Base-by-base conservation (phyloP, 768 basidiomycete genomes). In the Dioszegia crocea region DNA sequence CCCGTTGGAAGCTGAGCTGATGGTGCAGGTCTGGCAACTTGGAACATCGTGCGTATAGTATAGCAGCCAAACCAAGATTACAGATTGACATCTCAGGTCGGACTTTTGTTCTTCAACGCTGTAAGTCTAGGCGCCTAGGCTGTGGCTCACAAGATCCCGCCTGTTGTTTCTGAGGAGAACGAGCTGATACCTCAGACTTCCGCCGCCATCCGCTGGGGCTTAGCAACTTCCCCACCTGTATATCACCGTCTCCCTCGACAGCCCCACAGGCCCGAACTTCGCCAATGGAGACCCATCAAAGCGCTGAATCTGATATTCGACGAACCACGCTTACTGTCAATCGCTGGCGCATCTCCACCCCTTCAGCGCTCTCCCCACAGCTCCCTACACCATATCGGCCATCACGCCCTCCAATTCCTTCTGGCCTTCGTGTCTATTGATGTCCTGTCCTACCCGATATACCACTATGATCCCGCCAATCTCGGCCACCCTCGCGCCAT, bases 141-240 rank as follows among this genome's bases (percentile, higher is more conserved):
- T 44, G 17, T 8, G 43, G 43, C n/a, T 44, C 43, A 19, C 23
- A 8, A n/a, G 33, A 6, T 14, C 33, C 4, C 8, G 9, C 26
- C n/a, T 14, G n/a, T 41, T 41, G n/a, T 10, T 21, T 6, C 8
- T 41, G 24, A 6, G 8, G 24, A 4, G 26, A 2, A n/a, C 16
- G 29, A 12, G 6, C 47, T 48, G 27, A 48, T 31, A 2, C 38
- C 5, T 4, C 48, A 53, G 51, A 53, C 40, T 14, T 40, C 51
- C 14, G 38, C 39, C 11, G 38, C 58, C 16, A 56, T 53, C 2
- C 52, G 59, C 33, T 61, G 59, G 59, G 59, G 54, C 33, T 24
- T 56, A 14, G 19, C 59, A 6, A 27, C 29, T 17, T 11, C 45
- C 16, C 59, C 59, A 10, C 52, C 54, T 3, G 8, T 10, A 17